A percentile compares a stretch with the other conserved stretches of the same genome.
Conservation (phyloP, 768 basidiomycete species). For the Kwoniella newhampshirensis region DNA sequence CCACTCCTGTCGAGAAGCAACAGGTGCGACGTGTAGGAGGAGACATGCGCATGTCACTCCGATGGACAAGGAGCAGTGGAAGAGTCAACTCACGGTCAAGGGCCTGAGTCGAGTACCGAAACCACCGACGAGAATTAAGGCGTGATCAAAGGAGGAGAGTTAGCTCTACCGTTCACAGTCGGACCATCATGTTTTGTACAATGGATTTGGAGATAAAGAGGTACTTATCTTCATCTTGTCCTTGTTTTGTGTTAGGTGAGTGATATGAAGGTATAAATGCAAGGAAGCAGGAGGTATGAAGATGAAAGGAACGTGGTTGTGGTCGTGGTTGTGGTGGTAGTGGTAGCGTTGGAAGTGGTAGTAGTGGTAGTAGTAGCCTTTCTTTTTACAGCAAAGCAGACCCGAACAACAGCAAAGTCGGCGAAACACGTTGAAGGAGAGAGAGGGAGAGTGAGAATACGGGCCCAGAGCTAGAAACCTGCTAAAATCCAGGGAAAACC, state of each 20-base stretch:
- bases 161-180: too few species aligned
- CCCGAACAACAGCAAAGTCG: not conserved
- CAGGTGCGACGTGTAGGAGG: too few species aligned
- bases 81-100: slow-evolving; percentile 52
- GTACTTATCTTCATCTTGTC: slow-evolving; percentile 49
- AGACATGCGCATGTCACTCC: too few species aligned
- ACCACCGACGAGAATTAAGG: slow-evolving; percentile 58
- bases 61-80: too few species aligned
- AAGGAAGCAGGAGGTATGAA: too few species aligned
- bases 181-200: too few species aligned
- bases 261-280: not conserved
- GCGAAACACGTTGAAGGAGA: slow-evolving; percentile 2
- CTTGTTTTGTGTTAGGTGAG: slow-evolving; percentile 1
- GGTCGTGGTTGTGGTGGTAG: not conserved
- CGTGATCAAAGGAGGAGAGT: slow-evolving; percentile 30
- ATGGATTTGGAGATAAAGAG: not conserved
- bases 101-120: slow-evolving; percentile 59
- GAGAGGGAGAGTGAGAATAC: not conserved
- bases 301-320: not conserved
- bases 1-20: too few species aligned
- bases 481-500: too few species aligned
- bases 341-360: not conserved
- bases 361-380: not conserved
- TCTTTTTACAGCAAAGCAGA: not conserved
- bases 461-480: not conserved